These are phyloP conservation scores for Tetracladium marchalianum DNA, from an alignment of 495 filamentous ascomycete genomes.

Conservation along the genomic window DNA sequence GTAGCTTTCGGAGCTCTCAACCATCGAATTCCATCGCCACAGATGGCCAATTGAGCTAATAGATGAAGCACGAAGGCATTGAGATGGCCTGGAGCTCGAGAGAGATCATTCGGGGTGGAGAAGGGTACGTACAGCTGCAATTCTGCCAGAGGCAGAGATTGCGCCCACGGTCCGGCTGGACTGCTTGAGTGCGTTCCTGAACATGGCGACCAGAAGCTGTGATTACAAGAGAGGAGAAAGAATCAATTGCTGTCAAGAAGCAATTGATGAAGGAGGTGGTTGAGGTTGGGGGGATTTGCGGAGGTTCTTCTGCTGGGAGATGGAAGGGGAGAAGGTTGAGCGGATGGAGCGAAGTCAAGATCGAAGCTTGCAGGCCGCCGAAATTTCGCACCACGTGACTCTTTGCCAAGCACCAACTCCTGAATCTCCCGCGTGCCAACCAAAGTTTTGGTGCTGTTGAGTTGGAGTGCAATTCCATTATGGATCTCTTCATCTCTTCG, in stretches of 20 bases:
- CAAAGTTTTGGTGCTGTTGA: too few species aligned
- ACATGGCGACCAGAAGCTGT: conserved; percentile 52
- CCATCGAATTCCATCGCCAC: conserved; percentile 14
- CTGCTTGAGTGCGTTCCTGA: conserved; percentile 95
- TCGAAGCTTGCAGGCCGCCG: too few species aligned
- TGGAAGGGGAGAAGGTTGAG: too few species aligned
- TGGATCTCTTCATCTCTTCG: too few species aligned
- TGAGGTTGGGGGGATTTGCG: conserved; percentile 9
- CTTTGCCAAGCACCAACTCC: too few species aligned
- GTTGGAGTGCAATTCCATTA: too few species aligned
- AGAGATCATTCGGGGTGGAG: neutral
- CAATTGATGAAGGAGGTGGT: conserved; percentile 22
- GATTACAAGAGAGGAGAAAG: conserved; percentile 14
- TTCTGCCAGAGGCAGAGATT: conserved; percentile 80
- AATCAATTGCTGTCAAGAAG: conserved; percentile 18
- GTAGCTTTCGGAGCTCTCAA: conserved; percentile 25
- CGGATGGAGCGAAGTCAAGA: too few species aligned
- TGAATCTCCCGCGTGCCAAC: too few species aligned
- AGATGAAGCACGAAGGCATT: conserved; percentile 21
- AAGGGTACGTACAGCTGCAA: conserved; percentile 75
- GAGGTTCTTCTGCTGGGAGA: neutral
- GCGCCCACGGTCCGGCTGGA: conserved; percentile 88
- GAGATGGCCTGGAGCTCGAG: conserved; percentile 13
- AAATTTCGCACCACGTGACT: too few species aligned
- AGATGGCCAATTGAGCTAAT: conserved; percentile 40